Evolutionary conservation across 768 basidiomycete genomes (phyloP).

Genomic region (Trametes cingulata): DNA sequence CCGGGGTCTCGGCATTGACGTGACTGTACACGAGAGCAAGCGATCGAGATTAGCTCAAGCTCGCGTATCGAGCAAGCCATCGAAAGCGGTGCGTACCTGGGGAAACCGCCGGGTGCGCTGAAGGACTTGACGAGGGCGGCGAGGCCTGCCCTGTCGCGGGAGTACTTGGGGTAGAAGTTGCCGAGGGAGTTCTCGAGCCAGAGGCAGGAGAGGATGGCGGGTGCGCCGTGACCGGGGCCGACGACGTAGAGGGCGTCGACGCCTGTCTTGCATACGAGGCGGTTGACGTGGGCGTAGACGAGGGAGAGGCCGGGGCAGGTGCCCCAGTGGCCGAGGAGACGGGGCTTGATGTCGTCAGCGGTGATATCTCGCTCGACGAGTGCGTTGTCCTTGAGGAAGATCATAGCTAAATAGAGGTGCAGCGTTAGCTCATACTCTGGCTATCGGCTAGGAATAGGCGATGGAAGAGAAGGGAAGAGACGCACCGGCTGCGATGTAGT

Average conservation of each 20-base stretch:
- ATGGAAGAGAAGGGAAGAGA: neutral
- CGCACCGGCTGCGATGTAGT: slow-evolving; percentile 72
- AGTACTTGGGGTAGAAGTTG: slow-evolving; percentile 56
- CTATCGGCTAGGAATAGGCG: neutral
- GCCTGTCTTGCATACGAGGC: slow-evolving; percentile 55
- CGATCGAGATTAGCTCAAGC: neutral
- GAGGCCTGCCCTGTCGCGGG: slow-evolving; percentile 58
- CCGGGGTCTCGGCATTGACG: slow-evolving; percentile 84
- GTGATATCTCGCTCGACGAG: slow-evolving; percentile 61
- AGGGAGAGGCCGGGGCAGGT: slow-evolving; percentile 79
- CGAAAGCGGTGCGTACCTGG: slow-evolving; percentile 49
- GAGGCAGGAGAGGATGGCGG: slow-evolving; percentile 80
- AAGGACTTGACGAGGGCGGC: slow-evolving; percentile 72
- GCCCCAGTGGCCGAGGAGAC: slow-evolving; percentile 84
- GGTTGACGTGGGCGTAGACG: slow-evolving; percentile 51
- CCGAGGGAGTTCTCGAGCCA: slow-evolving; percentile 81
- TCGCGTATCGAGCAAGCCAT: neutral
- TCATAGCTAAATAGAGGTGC: slow-evolving; percentile 59
- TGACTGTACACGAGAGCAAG: slow-evolving; percentile 49
- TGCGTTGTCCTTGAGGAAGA: slow-evolving; percentile 76
- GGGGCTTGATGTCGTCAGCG: slow-evolving; percentile 74
- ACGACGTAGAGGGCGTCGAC: slow-evolving; percentile 75
- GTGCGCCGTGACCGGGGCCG: slow-evolving; percentile 88
- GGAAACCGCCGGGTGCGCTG: slow-evolving; percentile 82
- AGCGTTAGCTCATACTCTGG: neutral